These are phyloP conservation scores for Eucalyptus viminalis DNA, from an alignment of 345 rosid genomes.

Conservation along the genomic window DNA sequence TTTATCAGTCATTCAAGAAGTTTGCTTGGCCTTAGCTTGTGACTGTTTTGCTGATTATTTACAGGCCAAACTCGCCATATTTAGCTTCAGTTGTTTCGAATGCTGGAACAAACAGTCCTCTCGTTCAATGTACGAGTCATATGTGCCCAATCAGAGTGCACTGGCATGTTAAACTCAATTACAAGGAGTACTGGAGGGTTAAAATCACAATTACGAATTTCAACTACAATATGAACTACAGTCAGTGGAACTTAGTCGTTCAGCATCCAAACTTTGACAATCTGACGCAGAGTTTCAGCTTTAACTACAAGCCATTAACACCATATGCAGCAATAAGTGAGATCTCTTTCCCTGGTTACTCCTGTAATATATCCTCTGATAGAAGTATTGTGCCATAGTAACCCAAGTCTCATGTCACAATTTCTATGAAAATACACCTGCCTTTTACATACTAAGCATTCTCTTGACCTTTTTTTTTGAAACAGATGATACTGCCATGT, in stretches of 20 bases:
- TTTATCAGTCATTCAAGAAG: not conserved
- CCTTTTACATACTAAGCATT: not conserved
- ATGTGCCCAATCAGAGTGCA: slow-evolving; percentile 93
- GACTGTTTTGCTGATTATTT: not conserved
- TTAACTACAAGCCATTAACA: slow-evolving; percentile 45
- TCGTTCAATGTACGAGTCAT: slow-evolving; percentile 68
- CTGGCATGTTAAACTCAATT: slow-evolving; percentile 82
- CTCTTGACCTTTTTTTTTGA: not conserved
- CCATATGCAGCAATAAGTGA: slow-evolving; percentile 63
- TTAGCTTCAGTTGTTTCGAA: slow-evolving; percentile 49
- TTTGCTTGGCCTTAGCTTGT: not conserved
- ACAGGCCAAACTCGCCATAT: slow-evolving; percentile 42
- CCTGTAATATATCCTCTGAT: not conserved
- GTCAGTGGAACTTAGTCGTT: slow-evolving; percentile 71
- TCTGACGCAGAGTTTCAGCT: slow-evolving; percentile 60
- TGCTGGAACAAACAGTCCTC: slow-evolving; percentile 32
- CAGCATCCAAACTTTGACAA: slow-evolving; percentile 88
- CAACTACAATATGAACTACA: slow-evolving; percentile 71
- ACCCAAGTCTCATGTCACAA: not conserved
- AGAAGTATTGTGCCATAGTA: not conserved
- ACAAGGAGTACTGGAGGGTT: slow-evolving; percentile 81
- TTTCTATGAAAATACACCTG: not conserved
- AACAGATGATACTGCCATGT: slow-evolving; percentile 79
- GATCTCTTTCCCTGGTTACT: slow-evolving; percentile 1
- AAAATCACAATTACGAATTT: slow-evolving; percentile 71